Evolutionary conservation across 441 rosid genomes (phyloP), one percentile per base, ranked within the genome.

Genomic region (Breynia disticha): DNA sequence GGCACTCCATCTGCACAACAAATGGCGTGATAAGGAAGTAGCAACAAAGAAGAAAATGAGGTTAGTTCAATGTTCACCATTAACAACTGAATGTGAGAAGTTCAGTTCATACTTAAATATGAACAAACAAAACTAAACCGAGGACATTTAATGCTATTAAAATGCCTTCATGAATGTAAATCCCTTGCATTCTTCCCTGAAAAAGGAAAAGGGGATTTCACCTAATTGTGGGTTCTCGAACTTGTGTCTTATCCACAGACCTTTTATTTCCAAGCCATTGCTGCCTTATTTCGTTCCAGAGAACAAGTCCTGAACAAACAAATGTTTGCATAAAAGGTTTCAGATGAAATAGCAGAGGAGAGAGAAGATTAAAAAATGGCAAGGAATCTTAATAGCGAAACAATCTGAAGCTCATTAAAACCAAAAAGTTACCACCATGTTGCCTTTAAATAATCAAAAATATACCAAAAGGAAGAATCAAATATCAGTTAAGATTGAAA

Each of bases 201-300:
- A n/a, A 45, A 46, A 37, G 8, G 17, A 17, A 18, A 38, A 52
- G 16, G 39, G 48, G 54, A 19, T 59, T 61, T 53, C 55, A 84
- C 97, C 91, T 90, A 65, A 80, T 83, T 12, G 71, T 54, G 41
- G 96, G 80, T 73, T 83, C 84, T 56, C 61, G 83, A 63, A 46
- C 50, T 74, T 65, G 78, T 3, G 56, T 60, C 63, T 19, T 64
- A 32, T 65, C 68, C 48, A 63, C 69, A 19, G 77, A 52, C 56
- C 54, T 68, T 56, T 75, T 77, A 66, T 61, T 82, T 65, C 77
- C 78, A 60, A 77, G 69, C 96, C 95, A 91, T 19, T 82, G 84
- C 52, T 80, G 93, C 71, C 95, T 80, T 28, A 75, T 72, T 76
- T 82, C 89, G 63, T 72, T 76, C 98, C 96, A 91, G 11, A 74